These are phyloP conservation scores for Cucurbita ficifolia DNA, from an alignment of 306 rosid genomes.

Conservation along the genomic window DNA sequence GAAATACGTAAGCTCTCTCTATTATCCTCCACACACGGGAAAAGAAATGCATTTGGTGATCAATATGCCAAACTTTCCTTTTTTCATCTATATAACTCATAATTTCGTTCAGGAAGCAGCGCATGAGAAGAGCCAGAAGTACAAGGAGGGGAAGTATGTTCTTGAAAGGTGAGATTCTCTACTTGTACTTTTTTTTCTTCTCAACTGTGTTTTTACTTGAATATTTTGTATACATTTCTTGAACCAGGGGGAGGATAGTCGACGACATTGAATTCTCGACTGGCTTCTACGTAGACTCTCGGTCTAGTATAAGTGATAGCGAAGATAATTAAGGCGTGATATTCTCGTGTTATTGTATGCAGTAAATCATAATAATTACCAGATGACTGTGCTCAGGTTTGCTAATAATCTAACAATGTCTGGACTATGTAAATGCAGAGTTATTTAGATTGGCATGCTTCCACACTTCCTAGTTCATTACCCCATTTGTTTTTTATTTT, in stretches of 20 bases:
- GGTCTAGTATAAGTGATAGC: conserved; percentile 39
- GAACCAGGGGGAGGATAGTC: conserved; percentile 57
- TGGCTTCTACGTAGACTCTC: conserved; percentile 47
- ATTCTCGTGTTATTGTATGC: neutral
- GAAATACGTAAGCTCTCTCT: conserved; percentile 58
- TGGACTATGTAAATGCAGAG: neutral
- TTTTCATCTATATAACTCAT: neutral
- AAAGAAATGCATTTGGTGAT: neutral
- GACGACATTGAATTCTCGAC: conserved; percentile 49
- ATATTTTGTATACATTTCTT: neutral
- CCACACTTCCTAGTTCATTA: neutral
- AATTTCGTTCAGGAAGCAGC: conserved; percentile 45
- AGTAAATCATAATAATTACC: neutral
- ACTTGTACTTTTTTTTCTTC: neutral
- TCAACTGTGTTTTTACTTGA: neutral
- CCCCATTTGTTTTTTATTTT: neutral
- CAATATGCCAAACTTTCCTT: neutral
- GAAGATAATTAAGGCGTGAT: conserved; percentile 46
- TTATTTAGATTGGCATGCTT: neutral
- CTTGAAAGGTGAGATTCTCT: conserved; percentile 62
- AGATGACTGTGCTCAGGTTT: neutral
- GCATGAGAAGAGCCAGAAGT: conserved; percentile 71
- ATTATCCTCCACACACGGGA: neutral
- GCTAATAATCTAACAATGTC: neutral
- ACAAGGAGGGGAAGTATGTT: conserved; percentile 84